Conservation (phyloP, 1,284 basidiomycete species). For the Afroboletus lepidellus region DNA sequence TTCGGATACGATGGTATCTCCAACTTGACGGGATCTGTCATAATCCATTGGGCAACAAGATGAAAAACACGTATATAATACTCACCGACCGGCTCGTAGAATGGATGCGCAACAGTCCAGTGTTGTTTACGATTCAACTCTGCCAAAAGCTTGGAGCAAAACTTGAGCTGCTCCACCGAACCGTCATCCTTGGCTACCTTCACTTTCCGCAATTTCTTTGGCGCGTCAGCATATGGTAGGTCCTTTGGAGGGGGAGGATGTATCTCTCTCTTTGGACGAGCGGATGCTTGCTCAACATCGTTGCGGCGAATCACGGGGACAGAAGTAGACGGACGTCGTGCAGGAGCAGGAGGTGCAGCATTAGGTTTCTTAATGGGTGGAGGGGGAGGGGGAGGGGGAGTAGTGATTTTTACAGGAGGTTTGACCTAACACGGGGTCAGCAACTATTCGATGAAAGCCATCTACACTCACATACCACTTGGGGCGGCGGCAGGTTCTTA, state of each 20-base stretch:
- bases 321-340: slow-evolving; percentile 71
- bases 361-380: slow-evolving; percentile 47
- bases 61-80: slow-evolving; percentile 19
- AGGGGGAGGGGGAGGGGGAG: slow-evolving; percentile 40
- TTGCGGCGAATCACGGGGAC: slow-evolving; percentile 77
- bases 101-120: slow-evolving; percentile 74
- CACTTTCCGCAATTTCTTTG: slow-evolving; percentile 64
- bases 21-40: slow-evolving; percentile 70
- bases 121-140: slow-evolving; percentile 84
- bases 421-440: slow-evolving; percentile 42
- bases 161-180: slow-evolving; percentile 85
- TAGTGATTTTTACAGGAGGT: slow-evolving; percentile 53
- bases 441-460: slow-evolving; percentile 13
- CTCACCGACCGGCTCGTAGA: slow-evolving; percentile 91
- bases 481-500: slow-evolving; percentile 75
- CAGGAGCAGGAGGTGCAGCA: slow-evolving; percentile 28
- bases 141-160: slow-evolving; percentile 72
- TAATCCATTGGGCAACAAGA: slow-evolving; percentile 1
- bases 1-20: slow-evolving; percentile 85
- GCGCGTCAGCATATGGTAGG: slow-evolving; percentile 76
- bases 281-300: slow-evolving; percentile 51
- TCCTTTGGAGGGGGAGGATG: slow-evolving; percentile 95
- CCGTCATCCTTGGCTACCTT: slow-evolving; percentile 66
- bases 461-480: slow-evolving; percentile 58
- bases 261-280: slow-evolving; percentile 95